Evolutionary conservation across 768 basidiomycete genomes (phyloP).

Genomic region (Pholiota microspora): DNA sequence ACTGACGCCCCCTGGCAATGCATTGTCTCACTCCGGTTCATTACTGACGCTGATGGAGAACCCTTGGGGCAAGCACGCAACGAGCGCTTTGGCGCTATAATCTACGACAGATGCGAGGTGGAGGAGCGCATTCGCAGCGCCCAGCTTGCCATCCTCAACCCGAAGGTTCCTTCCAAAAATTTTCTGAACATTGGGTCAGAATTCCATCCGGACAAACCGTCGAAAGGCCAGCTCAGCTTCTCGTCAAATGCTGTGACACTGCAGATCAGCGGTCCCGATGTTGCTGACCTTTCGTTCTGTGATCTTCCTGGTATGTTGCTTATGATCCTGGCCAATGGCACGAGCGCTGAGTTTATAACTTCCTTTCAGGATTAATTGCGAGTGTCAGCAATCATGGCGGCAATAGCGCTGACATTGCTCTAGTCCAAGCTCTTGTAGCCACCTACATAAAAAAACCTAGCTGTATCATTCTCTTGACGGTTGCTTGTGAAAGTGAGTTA

Average conservation of each 20-base stretch:
- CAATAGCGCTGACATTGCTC: constrained; percentile 53
- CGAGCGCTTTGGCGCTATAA: constrained; percentile 44
- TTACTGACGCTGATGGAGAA: constrained; percentile 36
- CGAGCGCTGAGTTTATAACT: neutral
- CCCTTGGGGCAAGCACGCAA: constrained; percentile 38
- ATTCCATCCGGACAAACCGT: constrained; percentile 22
- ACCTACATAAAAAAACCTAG: constrained; percentile 61
- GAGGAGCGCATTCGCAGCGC: constrained; percentile 69
- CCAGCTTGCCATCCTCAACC: constrained; percentile 66
- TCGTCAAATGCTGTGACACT: constrained; percentile 57
- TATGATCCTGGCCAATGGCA: neutral
- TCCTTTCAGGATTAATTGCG: constrained; percentile 51
- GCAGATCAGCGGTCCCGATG: constrained; percentile 55
- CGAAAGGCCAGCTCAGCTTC: constrained; percentile 33
- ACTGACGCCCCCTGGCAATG: constrained; percentile 48
- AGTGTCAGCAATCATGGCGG: constrained; percentile 45
- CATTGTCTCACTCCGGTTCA: constrained; percentile 45
- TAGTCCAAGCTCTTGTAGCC: constrained; percentile 56
- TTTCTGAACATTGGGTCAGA: constrained; percentile 42
- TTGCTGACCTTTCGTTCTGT: constrained; percentile 64
- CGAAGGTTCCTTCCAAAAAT: constrained; percentile 28
- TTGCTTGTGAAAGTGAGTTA: constrained; percentile 66
- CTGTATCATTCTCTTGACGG: constrained; percentile 59
- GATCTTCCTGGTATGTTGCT: constrained; percentile 51
- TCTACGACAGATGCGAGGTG: constrained; percentile 50